Percentiles rank a stretch among this genome's conserved stretches.
These are phyloP conservation scores for Tetrapyrgos nigripes DNA, from an alignment of 1,284 basidiomycete species.

Conservation along the genomic window DNA sequence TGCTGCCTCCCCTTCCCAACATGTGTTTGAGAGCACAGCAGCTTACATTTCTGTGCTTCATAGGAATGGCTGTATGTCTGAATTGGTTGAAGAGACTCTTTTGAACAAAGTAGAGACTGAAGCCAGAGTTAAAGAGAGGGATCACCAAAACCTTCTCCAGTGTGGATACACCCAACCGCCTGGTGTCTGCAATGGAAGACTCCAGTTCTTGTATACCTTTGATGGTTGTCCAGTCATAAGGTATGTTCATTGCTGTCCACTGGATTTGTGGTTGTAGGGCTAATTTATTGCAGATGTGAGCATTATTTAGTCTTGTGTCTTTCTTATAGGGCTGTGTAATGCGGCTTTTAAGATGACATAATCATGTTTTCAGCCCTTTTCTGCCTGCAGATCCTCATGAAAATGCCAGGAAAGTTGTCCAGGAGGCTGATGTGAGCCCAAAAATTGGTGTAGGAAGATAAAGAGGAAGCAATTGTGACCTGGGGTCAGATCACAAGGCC, in stretches of 20 bases:
- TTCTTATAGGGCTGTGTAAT: no score
- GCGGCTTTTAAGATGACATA: constrained; percentile 11
- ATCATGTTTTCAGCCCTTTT: no score
- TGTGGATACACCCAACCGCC: no score
- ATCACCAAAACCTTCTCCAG: not conserved
- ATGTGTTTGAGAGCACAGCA: constrained; percentile 5
- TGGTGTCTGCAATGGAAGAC: no score
- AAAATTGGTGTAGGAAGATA: no score
- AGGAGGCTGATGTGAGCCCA: no score
- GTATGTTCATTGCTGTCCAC: no score
- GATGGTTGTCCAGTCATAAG: no score
- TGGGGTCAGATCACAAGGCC: constrained; percentile 27
- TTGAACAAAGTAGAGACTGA: not conserved
- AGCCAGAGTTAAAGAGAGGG: not conserved
- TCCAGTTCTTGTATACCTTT: no score
- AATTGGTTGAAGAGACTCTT: not conserved
- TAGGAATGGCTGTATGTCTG: constrained; percentile 3
- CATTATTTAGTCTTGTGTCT: constrained; percentile 14
- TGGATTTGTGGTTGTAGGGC: no score
- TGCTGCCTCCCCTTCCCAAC: not conserved
- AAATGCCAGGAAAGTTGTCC: no score
- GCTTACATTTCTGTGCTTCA: constrained; percentile 6
- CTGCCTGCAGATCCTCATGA: no score
- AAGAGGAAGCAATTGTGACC: not conserved
- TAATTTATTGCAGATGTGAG: constrained; percentile 16